Base-by-base conservation (phyloP, 2,329 filamentous ascomycete genomes). In the Fusarium cicatricum region DNA sequence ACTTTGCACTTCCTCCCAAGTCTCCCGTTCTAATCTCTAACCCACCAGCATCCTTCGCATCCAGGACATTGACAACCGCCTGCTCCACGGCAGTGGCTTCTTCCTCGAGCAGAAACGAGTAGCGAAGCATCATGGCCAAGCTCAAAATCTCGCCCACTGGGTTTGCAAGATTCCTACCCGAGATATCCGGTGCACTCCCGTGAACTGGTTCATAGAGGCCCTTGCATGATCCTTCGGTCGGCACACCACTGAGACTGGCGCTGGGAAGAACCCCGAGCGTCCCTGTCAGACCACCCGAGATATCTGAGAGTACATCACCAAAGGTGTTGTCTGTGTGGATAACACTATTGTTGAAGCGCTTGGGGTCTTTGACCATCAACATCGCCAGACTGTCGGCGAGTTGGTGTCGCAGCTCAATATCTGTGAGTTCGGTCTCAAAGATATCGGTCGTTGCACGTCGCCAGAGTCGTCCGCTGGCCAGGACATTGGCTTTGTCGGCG, bases 151-250 rank as follows among this genome's bases (percentile, higher is more conserved):
- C 85, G 1, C 88, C 89, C 29, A 91, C 81, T 0, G 89, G 89
- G 75, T 92, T 91, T 48, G 89, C 88, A 36, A 90, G 81, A 33
- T 86, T 86, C 71, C 89, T 82, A 52, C 89, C 89, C 8, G 86
- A 85, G 61, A 92, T 91, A 64, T 92, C 89, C 11, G 90, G 89
- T 2, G 89, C 90, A 46, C 70, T 84, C 78, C 88, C 89, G 70
- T 92, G 89, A 49, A 92, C 90, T 4, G 89, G 89, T 76, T 92
- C 89, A 70, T 91, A 92, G 65, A 91, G 90, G 58, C 89, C 88
- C 64, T 90, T 90, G 65, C 72, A 75, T n/a, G 63, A 66, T n/a
- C 68, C 71, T 15, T 73, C 57, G 2, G 73, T 71, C 0, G 76
- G 76, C 3, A 80, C 71, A 2, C 76, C 80, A 0, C 75, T 73